Conservation (phyloP, 2,329 filamentous ascomycete species). For the Ascochyta pisi region DNA sequence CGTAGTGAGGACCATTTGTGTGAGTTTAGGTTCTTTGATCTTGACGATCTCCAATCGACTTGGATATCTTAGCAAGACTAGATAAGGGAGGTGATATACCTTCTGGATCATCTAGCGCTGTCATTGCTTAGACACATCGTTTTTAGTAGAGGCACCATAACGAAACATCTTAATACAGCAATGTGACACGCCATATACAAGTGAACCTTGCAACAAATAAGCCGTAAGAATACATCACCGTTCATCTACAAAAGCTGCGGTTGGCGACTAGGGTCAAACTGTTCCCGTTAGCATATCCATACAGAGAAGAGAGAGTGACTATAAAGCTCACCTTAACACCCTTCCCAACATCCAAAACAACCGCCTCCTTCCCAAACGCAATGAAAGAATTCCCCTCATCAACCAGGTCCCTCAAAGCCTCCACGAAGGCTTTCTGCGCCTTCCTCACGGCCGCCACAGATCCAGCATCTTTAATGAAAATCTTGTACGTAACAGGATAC, state of each 20-base stretch:
- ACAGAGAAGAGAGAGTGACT: background rate
- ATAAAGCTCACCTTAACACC: background rate
- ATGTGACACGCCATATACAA: too few species aligned
- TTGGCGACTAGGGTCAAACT: background rate
- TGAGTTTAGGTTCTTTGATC: too few species aligned
- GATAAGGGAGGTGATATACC: too few species aligned
- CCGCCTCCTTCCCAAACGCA: background rate
- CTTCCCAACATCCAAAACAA: background rate
- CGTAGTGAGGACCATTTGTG: too few species aligned
- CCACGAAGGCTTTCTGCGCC: background rate
- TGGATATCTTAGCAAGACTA: too few species aligned
- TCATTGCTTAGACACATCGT: too few species aligned
- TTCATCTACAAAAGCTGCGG: background rate
- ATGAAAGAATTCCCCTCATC: background rate
- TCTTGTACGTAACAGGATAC: slow-evolving; percentile 2
- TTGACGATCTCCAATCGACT: too few species aligned
- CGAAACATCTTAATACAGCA: too few species aligned
- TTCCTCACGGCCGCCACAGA: background rate
- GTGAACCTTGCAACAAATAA: too few species aligned
- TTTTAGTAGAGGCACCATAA: too few species aligned
- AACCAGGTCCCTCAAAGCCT: background rate
- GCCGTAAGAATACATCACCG: background rate
- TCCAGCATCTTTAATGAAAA: background rate
- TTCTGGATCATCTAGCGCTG: too few species aligned
- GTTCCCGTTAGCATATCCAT: background rate